Evolutionary conservation across 495 filamentous ascomycete species (phyloP), one percentile per base, ranked within the genome.

Genomic region (Penicillium chermesinum): DNA sequence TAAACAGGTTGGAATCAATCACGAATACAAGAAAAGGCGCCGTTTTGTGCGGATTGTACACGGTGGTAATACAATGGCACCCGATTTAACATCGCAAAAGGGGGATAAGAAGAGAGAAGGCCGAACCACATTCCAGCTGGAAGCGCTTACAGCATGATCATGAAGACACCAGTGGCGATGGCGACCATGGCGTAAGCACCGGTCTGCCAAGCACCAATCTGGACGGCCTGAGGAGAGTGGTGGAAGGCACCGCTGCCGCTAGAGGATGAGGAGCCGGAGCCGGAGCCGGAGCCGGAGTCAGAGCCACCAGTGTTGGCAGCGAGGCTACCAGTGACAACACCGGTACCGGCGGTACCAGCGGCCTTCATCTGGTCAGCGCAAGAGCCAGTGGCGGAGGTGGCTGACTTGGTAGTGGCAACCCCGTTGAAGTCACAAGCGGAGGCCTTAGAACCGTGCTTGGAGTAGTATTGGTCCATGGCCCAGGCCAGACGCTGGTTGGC

Each of bases 381-480:
- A 45, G 55, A 62, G 38, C 73, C 76, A 39, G 67, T 70, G 55
- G 66, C 69, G 57, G 60, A 69, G 45, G 65, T 53, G 33, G 72
- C 73, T 19, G 55, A 57, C 46, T 75, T 68, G 27, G 70, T 67
- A 50, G 71, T 61, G 16, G 78, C 89, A 16, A 73, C 70, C 53
- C 88, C 85, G 44, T 74, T 68, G 73, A 96, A 98, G 71, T 84
- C 78, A 62, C 93, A 98, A 27, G 59, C 59, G 8, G 41, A 33
- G 16, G 36, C 35, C 22, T 86, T 81, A 38, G 67, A 59, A 38
- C 62, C 58, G 38, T 66, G 64, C 55, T 69, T 66, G 45, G 81
- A 63, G 73, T 90, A 93, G 79, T 94, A 98, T 46, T 68, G 62
- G 72, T 95, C 82, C 62, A 97, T 81, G 43, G 84, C 89, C 63